A percentile compares a stretch with the other conserved stretches of the same genome.
phyloP scores from a whole-genome alignment of 768 basidiomycete genomes.

The Lyophyllum shimeji region DNA sequence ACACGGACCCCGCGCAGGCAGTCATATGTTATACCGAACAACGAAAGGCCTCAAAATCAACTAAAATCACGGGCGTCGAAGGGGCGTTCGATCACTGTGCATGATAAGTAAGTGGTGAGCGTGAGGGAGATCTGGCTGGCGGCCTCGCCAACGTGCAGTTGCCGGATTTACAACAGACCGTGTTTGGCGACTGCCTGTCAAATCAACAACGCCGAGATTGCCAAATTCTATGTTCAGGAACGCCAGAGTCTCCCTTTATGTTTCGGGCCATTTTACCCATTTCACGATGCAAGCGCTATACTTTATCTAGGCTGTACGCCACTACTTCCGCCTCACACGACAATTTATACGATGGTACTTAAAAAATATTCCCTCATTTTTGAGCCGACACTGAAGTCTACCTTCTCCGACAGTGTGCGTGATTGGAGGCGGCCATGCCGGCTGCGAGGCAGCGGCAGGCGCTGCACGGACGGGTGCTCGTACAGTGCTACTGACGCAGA shows the following conservation, averaged over 20 bases:
- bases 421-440: constrained; percentile 92
- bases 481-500: constrained; percentile 82
- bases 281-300: constrained; percentile 10
- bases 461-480: constrained; percentile 81
- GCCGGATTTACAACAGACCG: not conserved
- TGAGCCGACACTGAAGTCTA: not conserved
- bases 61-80: no score
- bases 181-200: not conserved
- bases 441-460: constrained; percentile 88
- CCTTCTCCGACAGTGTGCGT: constrained; percentile 57
- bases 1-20: no score
- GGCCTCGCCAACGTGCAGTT: no score
- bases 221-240: not conserved
- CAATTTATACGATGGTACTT: constrained; percentile 15
- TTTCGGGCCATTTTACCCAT: constrained; percentile 7
- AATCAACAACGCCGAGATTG: not conserved
- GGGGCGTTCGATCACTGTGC: no score
- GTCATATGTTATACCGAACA: no score
- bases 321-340: not conserved
- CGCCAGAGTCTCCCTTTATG: constrained; percentile 1
- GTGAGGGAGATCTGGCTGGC: no score
- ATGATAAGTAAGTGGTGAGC: no score
- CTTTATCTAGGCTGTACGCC: constrained; percentile 13
- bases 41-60: no score
- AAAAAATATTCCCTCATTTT: not conserved